These are phyloP conservation scores for Kodamaea plutei DNA, from an alignment of 1,139 yeast species.

Conservation along the genomic window DNA sequence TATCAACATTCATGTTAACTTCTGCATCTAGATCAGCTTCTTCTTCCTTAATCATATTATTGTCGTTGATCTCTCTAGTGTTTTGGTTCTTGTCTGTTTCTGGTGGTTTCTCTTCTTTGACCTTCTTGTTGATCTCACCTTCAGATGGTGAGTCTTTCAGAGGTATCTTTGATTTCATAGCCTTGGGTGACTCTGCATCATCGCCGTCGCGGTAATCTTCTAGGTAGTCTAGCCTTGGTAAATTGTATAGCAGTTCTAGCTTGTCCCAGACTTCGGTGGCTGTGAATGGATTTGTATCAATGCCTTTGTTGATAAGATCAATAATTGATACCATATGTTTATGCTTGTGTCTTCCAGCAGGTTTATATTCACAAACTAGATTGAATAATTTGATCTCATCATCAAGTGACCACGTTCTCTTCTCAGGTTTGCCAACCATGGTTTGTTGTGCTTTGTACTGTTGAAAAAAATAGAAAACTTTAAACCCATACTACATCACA, in stretches of 20 bases:
- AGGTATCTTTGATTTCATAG: too few relatives aligned
- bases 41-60: too few relatives aligned
- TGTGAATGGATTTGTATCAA: constrained; percentile 26
- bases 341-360: constrained; percentile 56
- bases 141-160: too few relatives aligned
- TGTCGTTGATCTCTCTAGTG: neutral
- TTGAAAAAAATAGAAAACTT: too few relatives aligned
- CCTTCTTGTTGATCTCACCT: neutral
- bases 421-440: too few relatives aligned
- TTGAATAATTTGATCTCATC: constrained; percentile 66
- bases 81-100: neutral
- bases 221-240: constrained; percentile 51
- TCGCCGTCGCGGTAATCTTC: constrained; percentile 28
- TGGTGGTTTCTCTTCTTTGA: neutral
- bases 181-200: constrained; percentile 1
- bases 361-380: constrained; percentile 66
- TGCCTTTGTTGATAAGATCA: constrained; percentile 43
- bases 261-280: constrained; percentile 57
- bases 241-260: constrained; percentile 49
- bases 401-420: constrained; percentile 52
- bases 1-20: too few relatives aligned
- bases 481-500: too few relatives aligned
- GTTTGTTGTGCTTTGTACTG: too few relatives aligned
- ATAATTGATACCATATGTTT: constrained; percentile 56
- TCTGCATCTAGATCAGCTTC: too few relatives aligned